Evolutionary conservation across 176 grass and related monocot genomes (phyloP).

Genomic region (Eragrostis nindensis): DNA sequence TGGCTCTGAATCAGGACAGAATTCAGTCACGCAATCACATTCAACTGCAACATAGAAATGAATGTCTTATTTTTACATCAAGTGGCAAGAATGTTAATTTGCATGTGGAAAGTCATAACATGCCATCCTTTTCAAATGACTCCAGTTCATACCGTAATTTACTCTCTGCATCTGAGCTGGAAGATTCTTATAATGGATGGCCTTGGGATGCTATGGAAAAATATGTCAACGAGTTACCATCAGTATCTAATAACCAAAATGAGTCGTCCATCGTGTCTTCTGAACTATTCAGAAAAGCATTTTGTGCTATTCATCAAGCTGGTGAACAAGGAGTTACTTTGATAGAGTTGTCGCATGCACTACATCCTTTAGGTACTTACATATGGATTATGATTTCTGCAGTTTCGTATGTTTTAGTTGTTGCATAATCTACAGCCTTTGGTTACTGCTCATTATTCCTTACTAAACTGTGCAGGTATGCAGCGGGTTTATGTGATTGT

Average conservation of each 20-base stretch:
- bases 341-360: slow-evolving; percentile 60
- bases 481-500: slow-evolving; percentile 50
- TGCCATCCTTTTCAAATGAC: slow-evolving; percentile 21
- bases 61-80: slow-evolving; percentile 55
- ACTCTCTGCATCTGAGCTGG: slow-evolving; percentile 51
- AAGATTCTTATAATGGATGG: slow-evolving; percentile 58
- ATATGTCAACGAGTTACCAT: slow-evolving; percentile 50
- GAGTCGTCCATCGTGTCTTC: slow-evolving; percentile 53
- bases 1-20: slow-evolving; percentile 63
- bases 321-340: slow-evolving; percentile 73
- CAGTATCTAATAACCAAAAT: slow-evolving; percentile 41
- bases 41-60: slow-evolving; percentile 36
- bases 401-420: not conserved
- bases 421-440: not conserved
- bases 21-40: slow-evolving; percentile 41
- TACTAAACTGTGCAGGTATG: slow-evolving; percentile 24
- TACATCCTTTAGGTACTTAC: slow-evolving; percentile 58
- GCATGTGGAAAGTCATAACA: slow-evolving; percentile 20
- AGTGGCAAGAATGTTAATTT: slow-evolving; percentile 36
- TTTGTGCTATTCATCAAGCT: slow-evolving; percentile 61
- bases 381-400: slow-evolving; percentile 24
- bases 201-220: slow-evolving; percentile 78
- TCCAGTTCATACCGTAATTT: slow-evolving; percentile 48
- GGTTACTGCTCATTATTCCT: slow-evolving; percentile 20
- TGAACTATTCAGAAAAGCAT: slow-evolving; percentile 66